Evolutionary conservation across 2,329 filamentous ascomycete genomes (phyloP), one percentile per base, ranked within the genome.

Genomic region (Chrysosporium keratinophilum): DNA sequence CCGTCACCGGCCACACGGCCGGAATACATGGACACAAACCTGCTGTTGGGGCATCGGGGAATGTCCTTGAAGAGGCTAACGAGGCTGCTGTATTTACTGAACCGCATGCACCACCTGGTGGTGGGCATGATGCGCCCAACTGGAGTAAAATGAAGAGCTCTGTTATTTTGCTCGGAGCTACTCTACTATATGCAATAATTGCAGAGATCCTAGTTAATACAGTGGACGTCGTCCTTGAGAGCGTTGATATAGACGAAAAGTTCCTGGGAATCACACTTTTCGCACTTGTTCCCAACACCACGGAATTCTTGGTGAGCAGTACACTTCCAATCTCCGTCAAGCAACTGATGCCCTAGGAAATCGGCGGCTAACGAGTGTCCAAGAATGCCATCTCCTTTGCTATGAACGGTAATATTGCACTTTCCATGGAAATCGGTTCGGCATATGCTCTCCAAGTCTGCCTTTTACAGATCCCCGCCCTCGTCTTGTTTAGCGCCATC

Each of bases 351-450:
- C 5, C 12, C n/a, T 33, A 17, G 19, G 28, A 50, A 35, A 50
- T 20, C 51, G 20, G 3, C 3, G 7, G 5, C 14, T 19, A 12
- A 35, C 23, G 35, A 12, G 35, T 33, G 14, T 11, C 23, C 43
- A 56, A 89, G 83, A 98, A 98, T 70, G 93, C 91, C 67, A 98
- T 98, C 56, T 96, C 90, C 0, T 98, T 98, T 68, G 93, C 93
- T 52, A 98, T 98, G 91, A 97, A 98, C 65, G 93, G 93, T 56
- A 98, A 98, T 69, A 97, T 98, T 69, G 93, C 93, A 0, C 75
- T 98, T 15, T 96, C 89, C 37, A 98, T 98, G 93, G 93, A 98
- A 67, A 98, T 98, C 62, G 93, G 93, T 61, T 96, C 90, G 0
- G 91, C 91, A 1, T 98, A 98, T 66, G 93, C 93, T 1, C 76